Base-by-base conservation (phyloP, 116 monocot species). In the Iris pallida region DNA sequence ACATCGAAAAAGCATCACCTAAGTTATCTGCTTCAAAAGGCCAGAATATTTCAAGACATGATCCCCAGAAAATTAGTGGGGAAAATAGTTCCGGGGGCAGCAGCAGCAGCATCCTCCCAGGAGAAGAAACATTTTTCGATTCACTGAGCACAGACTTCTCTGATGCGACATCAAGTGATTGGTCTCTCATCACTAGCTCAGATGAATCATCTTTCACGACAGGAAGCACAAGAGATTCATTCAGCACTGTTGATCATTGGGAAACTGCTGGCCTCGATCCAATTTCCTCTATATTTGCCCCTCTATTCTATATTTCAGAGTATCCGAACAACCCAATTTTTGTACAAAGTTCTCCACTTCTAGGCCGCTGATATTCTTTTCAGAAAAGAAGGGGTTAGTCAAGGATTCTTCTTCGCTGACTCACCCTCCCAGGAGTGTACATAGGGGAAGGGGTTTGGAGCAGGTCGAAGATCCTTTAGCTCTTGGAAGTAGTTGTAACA, bases 141-240 rank as follows among this genome's bases (percentile, higher is more conserved):
- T 57, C 81, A 45, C 4, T 69, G 13, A 69, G 66, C 64, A 49
- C 51, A 13, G 88, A 88, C 55, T 88, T 81, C 76, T 88, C 84
- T 0, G 88, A 88, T 61, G 84, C 85, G 17, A 78, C 88, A 15
- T 91, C 88, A 7, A 95, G 95, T 41, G 90, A 95, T 59, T 91
- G 88, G 88, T 88, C 91, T 57, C 80, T 91, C 45, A 91, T 95
- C 59, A 91, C 95, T 17, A 95, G 91, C 75, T 95, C 95, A 8
- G 95, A 95, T 40, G 95, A 95, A 20, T 83, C 95, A 53, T 95
- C 95, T 15, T 95, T 95, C 55, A 95, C 95, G 15, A 91, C 95
- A 0, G 91, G 88, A 69, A 88, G 86, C 64, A 84, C 82, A 5
- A 83, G 95, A 59, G 83, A 95, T 63, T 95, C 95, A 11, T 88